Percentiles rank a stretch among this genome's conserved stretches.
Evolutionary conservation across 1,139 yeast species (phyloP).

Genomic region (Hemisphaericaspora xylofermentans): DNA sequence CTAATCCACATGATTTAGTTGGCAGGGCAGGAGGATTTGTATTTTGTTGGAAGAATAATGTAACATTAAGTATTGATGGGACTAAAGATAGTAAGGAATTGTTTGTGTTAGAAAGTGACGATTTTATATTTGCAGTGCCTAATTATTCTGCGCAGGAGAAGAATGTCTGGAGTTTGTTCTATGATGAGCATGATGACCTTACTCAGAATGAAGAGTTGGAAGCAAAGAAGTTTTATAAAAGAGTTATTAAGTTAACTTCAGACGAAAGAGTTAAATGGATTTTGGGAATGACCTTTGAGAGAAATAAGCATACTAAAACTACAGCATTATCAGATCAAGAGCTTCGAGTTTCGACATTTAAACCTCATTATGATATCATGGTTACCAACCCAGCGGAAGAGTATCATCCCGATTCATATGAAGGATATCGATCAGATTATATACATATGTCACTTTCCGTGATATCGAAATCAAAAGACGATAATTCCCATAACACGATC

Average conservation of each 20-base stretch:
- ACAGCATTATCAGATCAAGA: constrained; percentile 27
- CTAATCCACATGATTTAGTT: constrained; percentile 70
- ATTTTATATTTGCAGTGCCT: constrained; percentile 69
- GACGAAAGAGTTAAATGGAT: constrained; percentile 44
- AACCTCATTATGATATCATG: constrained; percentile 44
- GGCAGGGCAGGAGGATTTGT: constrained; percentile 79
- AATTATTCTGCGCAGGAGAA: constrained; percentile 40
- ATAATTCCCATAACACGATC: constrained; percentile 60
- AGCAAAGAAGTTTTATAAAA: constrained; percentile 34
- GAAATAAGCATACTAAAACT: constrained; percentile 25
- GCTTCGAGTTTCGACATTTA: constrained; percentile 33
- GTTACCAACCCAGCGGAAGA: constrained; percentile 42
- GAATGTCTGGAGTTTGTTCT: constrained; percentile 37
- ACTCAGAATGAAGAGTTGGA: constrained; percentile 26
- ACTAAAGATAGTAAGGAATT: constrained; percentile 62
- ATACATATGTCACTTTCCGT: constrained; percentile 72
- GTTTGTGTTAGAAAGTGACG: constrained; percentile 62
- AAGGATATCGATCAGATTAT: constrained; percentile 75
- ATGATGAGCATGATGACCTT: constrained; percentile 24
- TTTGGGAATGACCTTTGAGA: constrained; percentile 42
- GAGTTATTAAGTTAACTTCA: constrained; percentile 39
- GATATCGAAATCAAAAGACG: constrained; percentile 31
- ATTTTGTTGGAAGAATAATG: constrained; percentile 72
- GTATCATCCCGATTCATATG: constrained; percentile 66
- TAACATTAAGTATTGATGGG: constrained; percentile 58